These are phyloP conservation scores for Cryptosporidium meleagridis DNA, from an alignment of 169 alveolate species.

Conservation along the genomic window DNA sequence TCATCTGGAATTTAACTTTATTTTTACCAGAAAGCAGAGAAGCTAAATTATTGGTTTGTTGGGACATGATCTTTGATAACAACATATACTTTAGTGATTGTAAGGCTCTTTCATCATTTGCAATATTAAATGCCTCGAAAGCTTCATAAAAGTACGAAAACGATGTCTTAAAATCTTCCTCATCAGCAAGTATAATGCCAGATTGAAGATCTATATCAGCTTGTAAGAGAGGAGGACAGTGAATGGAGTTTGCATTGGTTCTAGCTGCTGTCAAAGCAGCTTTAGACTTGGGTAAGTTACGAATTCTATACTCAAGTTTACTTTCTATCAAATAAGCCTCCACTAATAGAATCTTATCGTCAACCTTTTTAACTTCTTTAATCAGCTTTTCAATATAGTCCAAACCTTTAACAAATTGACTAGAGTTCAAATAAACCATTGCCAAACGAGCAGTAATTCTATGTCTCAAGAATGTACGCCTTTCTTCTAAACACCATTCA, in stretches of 20 bases:
- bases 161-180: constrained; percentile 92
- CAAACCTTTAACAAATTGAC: constrained; percentile 88
- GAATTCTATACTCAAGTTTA: constrained; percentile 89
- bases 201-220: constrained; percentile 95
- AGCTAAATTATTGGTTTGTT: constrained; percentile 83
- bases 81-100: constrained; percentile 90
- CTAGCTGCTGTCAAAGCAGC: constrained; percentile 95
- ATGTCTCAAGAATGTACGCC: constrained; percentile 92
- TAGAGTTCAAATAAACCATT: constrained; percentile 84
- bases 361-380: constrained; percentile 92
- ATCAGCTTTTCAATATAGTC: constrained; percentile 87
- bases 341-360: constrained; percentile 92
- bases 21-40: constrained; percentile 84
- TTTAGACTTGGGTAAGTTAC: constrained; percentile 92
- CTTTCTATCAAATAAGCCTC: constrained; percentile 93
- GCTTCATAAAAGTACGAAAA: constrained; percentile 96
- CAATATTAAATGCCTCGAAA: constrained; percentile 93
- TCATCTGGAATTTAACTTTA: constrained; percentile 87
- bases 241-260: constrained; percentile 92
- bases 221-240: constrained; percentile 93
- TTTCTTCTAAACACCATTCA: constrained; percentile 93
- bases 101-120: constrained; percentile 85
- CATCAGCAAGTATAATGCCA: constrained; percentile 84
- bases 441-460: constrained; percentile 92
- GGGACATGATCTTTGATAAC: constrained; percentile 91